These are phyloP conservation scores for Moniliophthora roreri DNA, from an alignment of 1,284 basidiomycete genomes.

Conservation along the genomic window DNA sequence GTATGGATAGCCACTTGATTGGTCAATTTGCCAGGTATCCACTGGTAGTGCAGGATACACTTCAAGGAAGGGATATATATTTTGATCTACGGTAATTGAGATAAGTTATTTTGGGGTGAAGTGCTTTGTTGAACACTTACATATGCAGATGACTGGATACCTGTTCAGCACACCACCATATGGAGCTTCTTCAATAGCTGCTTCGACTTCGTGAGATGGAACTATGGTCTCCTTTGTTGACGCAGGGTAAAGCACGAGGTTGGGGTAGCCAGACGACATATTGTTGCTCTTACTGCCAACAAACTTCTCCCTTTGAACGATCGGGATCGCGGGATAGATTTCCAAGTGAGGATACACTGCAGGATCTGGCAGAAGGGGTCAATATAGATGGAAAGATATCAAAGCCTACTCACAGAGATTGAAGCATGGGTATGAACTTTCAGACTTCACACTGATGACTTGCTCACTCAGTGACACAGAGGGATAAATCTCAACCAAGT, in stretches of 20 bases:
- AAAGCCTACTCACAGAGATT: conserved; percentile 2
- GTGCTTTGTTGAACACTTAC: too few relatives aligned
- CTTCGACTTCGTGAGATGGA: too few relatives aligned
- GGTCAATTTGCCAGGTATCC: conserved; percentile 7
- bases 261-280: background rate
- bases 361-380: too few relatives aligned
- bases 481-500: conserved; percentile 11
- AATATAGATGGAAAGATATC: too few relatives aligned
- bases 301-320: too few relatives aligned
- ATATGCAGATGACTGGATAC: too few relatives aligned
- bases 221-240: too few relatives aligned
- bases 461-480: background rate
- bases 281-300: conserved; percentile 7
- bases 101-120: background rate
- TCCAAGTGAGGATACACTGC: too few relatives aligned
- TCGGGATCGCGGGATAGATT: conserved; percentile 8
- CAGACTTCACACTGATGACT: background rate
- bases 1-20: conserved; percentile 3
- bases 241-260: conserved; percentile 1
- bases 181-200: too few relatives aligned
- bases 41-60: conserved; percentile 14
- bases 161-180: too few relatives aligned
- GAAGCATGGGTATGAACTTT: background rate
- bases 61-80: too few relatives aligned
- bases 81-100: background rate